Evolutionary conservation across 2,329 filamentous ascomycete genomes (phyloP).

Genomic region (Sclerotinia nivalis): DNA sequence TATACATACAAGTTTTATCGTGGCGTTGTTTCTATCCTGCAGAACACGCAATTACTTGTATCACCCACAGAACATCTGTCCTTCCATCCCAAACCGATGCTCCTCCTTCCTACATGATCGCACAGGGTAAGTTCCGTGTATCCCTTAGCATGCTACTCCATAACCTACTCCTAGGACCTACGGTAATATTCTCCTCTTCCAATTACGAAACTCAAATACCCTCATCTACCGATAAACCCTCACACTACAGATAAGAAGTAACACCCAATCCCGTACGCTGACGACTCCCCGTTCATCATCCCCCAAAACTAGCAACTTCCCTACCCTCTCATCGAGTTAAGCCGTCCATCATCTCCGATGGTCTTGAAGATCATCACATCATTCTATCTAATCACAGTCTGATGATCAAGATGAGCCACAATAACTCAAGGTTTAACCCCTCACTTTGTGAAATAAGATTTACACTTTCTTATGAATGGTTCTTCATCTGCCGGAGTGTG

Average conservation of each 20-base stretch:
- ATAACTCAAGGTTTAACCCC: neutral
- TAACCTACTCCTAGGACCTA: neutral
- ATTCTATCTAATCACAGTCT: neutral
- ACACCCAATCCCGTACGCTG: neutral
- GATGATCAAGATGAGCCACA: slow-evolving; percentile 3
- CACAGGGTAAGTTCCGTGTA: neutral
- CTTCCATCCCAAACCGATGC: neutral
- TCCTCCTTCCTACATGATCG: neutral
- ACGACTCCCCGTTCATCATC: slow-evolving; percentile 2
- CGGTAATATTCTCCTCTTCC: neutral
- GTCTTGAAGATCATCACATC: slow-evolving; percentile 15
- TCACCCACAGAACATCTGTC: neutral
- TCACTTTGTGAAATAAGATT: neutral
- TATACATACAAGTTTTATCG: neutral
- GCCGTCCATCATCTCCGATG: neutral
- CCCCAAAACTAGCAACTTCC: neutral
- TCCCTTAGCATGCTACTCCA: neutral
- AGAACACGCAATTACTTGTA: neutral
- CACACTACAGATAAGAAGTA: neutral
- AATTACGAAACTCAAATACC: neutral
- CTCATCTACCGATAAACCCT: neutral
- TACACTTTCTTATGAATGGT: neutral
- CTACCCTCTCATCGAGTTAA: neutral
- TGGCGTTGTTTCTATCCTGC: neutral
- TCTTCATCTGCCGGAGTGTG: slow-evolving; percentile 6